Percentiles rank a stretch among this genome's conserved stretches.
Evolutionary conservation across 2,329 filamentous ascomycete species (phyloP).

Genomic region (Pseudocercospora vitis): DNA sequence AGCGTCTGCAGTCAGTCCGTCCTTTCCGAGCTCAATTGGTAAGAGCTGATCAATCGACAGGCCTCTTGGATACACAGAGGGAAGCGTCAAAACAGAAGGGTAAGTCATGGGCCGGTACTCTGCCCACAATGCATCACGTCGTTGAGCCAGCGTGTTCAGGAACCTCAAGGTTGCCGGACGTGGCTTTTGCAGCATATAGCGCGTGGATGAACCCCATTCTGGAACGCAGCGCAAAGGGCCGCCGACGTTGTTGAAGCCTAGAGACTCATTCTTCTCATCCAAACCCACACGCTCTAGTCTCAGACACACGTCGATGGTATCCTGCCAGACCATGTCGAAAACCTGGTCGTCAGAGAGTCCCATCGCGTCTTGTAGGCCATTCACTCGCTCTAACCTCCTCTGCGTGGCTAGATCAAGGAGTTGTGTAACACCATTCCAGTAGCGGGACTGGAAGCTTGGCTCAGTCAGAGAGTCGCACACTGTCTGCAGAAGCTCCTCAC

Average conservation of each 20-base stretch:
- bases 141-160: constrained; percentile 39
- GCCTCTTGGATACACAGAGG: constrained; percentile 36
- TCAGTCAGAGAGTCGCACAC: constrained; percentile 35
- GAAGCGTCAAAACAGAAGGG: constrained; percentile 33
- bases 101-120: constrained; percentile 28
- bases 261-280: constrained; percentile 22
- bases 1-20: background rate
- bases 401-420: constrained; percentile 23
- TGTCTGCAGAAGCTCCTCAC: constrained; percentile 35
- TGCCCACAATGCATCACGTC: constrained; percentile 38
- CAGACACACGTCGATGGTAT: constrained; percentile 28
- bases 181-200: background rate
- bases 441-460: constrained; percentile 34
- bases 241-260: constrained; percentile 19
- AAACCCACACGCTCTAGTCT: constrained; percentile 25
- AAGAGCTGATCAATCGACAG: constrained; percentile 39
- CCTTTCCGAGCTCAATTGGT: constrained; percentile 20
- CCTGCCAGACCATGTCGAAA: constrained; percentile 32
- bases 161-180: constrained; percentile 35
- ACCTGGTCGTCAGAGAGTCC: constrained; percentile 22
- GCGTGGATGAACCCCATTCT: background rate
- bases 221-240: constrained; percentile 2
- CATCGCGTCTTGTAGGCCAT: constrained; percentile 21
- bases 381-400: constrained; percentile 17
- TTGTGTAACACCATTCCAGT: constrained; percentile 20